Base-by-base conservation (phyloP, 129 eudicot species). In the Deinandra increscens region DNA sequence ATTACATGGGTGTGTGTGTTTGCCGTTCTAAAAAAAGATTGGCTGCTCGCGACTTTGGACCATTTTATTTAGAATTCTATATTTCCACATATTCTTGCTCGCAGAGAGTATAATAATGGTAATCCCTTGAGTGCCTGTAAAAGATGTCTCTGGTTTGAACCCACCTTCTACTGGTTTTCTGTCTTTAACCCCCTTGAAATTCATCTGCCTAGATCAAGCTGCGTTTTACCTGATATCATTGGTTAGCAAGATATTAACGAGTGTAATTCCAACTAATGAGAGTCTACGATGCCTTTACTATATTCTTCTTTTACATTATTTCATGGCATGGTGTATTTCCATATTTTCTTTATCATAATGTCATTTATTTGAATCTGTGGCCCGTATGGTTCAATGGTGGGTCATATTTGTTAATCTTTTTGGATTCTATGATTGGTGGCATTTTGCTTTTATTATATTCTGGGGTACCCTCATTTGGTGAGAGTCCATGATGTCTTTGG, bases 351-450 rank as follows among this genome's bases (percentile, higher is more conserved):
- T 26, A 26, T 26, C 31, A 26, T 26, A 26, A 26, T 39, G 43
- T 43, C 17, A 43, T 20, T 4, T 18, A 10, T 20, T 29, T 53
- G 60, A 53, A 53, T 6, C 0, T n/a, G 33, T 53, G 60, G 33
- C 33, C 60, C 33, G n/a, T 9, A 53, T 19, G 31, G 60, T 19
- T 18, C 15, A 46, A 61, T 20, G 7, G 71, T 22, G 71, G 70
- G 41, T 50, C 71, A 23, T 64, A 22, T 23, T 2, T 73, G 44
- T 50, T 26, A 26, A 3, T 22, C 1, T 4, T 55, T 23, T 17
- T 9, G 6, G 11, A 10, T 7, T 20, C 14, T 54, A 10, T 20
- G 10, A 22, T 22, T 20, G 60, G 60, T 26, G 36, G 7, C 60
- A 54, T 22, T 20, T 22, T 54, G 31, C 15, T n/a, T 54, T 22